phyloP scores from a whole-genome alignment of 2,329 filamentous ascomycete genomes.

The Hypomyces perniciosus region DNA sequence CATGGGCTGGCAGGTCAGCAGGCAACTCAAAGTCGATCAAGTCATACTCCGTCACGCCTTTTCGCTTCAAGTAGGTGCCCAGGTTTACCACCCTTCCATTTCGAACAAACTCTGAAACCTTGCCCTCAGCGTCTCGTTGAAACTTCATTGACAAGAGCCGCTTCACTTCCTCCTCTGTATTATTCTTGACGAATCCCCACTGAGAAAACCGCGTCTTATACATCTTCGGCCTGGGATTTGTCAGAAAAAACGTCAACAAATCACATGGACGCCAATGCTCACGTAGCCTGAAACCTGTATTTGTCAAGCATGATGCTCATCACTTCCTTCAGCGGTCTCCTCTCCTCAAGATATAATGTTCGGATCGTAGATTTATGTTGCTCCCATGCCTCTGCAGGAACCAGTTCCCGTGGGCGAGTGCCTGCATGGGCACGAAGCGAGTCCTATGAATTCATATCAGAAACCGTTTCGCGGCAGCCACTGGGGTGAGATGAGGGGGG shows the following conservation, averaged over 20 bases:
- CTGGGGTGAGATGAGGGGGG: not conserved
- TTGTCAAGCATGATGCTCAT: slow-evolving; percentile 46
- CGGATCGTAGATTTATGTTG: slow-evolving; percentile 41
- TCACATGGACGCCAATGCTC: slow-evolving; percentile 18
- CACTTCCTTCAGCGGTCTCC: slow-evolving; percentile 46
- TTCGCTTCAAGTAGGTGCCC: slow-evolving; percentile 46
- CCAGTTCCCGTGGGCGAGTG: slow-evolving; percentile 36
- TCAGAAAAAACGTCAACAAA: slow-evolving; percentile 13
- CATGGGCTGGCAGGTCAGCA: slow-evolving; percentile 36
- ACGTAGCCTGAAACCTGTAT: slow-evolving; percentile 45
- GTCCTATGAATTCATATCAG: not conserved
- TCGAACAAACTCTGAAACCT: slow-evolving; percentile 47
- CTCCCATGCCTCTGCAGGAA: slow-evolving; percentile 43
- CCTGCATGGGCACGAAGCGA: slow-evolving; percentile 24
- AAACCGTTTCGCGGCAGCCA: slow-evolving; percentile 18
- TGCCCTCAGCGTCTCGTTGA: slow-evolving; percentile 46
- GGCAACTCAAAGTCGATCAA: slow-evolving; percentile 41
- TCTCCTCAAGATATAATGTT: slow-evolving; percentile 42
- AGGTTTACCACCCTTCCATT: slow-evolving; percentile 48
- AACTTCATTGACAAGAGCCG: slow-evolving; percentile 46
- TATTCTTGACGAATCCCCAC: slow-evolving; percentile 51
- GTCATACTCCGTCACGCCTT: slow-evolving; percentile 48
- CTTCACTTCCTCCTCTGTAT: slow-evolving; percentile 48
- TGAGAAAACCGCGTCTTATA: slow-evolving; percentile 51
- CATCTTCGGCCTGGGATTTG: slow-evolving; percentile 41